Evolutionary conservation across 176 grass and related monocot species (phyloP).

Genomic region (Pontederia crassipes): DNA sequence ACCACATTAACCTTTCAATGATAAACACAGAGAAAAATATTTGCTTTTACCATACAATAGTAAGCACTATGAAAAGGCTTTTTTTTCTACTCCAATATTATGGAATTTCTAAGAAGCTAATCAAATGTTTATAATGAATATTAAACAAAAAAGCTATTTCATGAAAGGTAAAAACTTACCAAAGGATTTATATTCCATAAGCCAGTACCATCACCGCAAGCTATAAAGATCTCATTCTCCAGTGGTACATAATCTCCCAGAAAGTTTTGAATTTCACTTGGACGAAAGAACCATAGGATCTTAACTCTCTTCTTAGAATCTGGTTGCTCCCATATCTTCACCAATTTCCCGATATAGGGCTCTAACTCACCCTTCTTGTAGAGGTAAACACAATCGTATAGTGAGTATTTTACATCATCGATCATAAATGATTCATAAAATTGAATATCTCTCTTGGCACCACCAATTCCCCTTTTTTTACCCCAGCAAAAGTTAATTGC

Average conservation of each 20-base stretch:
- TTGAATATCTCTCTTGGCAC: conserved; percentile 30
- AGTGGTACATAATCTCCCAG: conserved; percentile 19
- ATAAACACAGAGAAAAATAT: no score
- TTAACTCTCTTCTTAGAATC: conserved; percentile 43
- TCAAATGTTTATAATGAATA: no score
- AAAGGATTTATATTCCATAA: conserved; percentile 38
- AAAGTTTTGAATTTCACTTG: conserved; percentile 34
- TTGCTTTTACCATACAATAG: no score
- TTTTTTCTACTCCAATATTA: no score
- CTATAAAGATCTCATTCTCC: conserved; percentile 60
- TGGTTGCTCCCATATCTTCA: conserved; percentile 38
- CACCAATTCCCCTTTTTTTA: conserved; percentile 18
- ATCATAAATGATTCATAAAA: conserved; percentile 45
- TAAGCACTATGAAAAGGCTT: no score
- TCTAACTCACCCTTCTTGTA: conserved; percentile 32
- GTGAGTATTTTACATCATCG: conserved; percentile 47
- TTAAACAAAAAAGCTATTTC: background rate
- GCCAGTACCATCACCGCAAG: conserved; percentile 39
- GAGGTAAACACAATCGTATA: conserved; percentile 51
- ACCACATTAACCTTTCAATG: no score
- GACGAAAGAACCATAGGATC: conserved; percentile 58
- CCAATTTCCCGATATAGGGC: conserved; percentile 50
- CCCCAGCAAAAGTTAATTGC: conserved; percentile 48
- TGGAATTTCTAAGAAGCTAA: no score
- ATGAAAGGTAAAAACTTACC: conserved; percentile 24